Evolutionary conservation across 768 basidiomycete genomes (phyloP).

Genomic region (Leccinum obscurum): DNA sequence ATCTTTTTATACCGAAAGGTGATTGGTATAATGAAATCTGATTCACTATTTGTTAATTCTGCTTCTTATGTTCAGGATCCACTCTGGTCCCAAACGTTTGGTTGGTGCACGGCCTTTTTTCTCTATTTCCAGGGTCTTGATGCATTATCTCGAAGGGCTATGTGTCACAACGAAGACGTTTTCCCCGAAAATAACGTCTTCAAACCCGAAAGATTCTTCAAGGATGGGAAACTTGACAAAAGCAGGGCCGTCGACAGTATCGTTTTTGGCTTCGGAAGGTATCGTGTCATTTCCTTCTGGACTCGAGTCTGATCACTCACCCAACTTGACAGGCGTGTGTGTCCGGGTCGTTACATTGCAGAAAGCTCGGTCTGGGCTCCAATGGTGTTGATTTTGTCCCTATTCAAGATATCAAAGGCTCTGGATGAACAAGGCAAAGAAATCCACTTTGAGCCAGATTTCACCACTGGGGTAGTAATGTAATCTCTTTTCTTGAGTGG

Average conservation of each 20-base stretch:
- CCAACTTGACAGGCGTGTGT: constrained; percentile 22
- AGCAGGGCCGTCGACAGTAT: constrained; percentile 1
- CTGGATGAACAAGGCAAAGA: constrained; percentile 27
- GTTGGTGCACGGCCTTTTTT: neutral
- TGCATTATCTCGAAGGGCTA: constrained; percentile 13
- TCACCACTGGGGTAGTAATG: constrained; percentile 16
- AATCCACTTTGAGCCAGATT: constrained; percentile 20
- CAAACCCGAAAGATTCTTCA: constrained; percentile 34
- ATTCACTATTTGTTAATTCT: neutral
- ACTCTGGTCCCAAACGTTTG: constrained; percentile 23
- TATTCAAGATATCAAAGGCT: constrained; percentile 27
- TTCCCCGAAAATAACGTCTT: constrained; percentile 27
- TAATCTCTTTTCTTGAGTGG: neutral
- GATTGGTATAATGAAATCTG: neutral
- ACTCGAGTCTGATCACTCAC: neutral
- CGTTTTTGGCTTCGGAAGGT: constrained; percentile 29
- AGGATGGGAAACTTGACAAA: constrained; percentile 10
- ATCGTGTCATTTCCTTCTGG: neutral
- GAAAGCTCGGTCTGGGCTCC: constrained; percentile 31
- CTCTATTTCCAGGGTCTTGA: neutral
- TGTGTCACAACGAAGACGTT: constrained; percentile 8
- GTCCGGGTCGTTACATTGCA: constrained; percentile 34
- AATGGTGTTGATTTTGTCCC: constrained; percentile 28
- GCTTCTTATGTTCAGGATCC: constrained; percentile 11
- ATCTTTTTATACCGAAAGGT: constrained; percentile 27